phyloP scores from a whole-genome alignment of 2,329 filamentous ascomycete genomes.

The Thelonectria olida region DNA sequence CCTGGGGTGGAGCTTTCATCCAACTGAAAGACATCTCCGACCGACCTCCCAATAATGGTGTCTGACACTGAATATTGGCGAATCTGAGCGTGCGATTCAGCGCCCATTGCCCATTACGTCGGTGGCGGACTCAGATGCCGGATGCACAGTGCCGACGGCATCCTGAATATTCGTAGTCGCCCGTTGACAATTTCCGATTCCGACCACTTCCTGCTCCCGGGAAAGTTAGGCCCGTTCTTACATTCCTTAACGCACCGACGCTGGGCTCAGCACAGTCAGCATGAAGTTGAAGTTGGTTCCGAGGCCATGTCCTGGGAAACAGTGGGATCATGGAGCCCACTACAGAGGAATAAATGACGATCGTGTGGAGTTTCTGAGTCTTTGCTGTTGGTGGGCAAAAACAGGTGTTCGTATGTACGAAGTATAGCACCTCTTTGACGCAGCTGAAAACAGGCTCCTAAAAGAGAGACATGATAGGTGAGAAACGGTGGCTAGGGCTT shows the following conservation, averaged over 20 bases:
- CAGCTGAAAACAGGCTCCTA: constrained; percentile 16
- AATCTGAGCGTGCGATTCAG: constrained; percentile 34
- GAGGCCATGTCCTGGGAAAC: constrained; percentile 22
- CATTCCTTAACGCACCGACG: neutral
- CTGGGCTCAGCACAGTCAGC: constrained; percentile 16
- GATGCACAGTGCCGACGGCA: constrained; percentile 39
- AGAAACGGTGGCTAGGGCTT: constrained; percentile 6
- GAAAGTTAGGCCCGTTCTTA: constrained; percentile 9
- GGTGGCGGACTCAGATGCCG: constrained; percentile 38
- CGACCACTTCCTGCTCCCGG: constrained; percentile 13
- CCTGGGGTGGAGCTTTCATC: constrained; percentile 18
- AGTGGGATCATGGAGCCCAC: constrained; percentile 26
- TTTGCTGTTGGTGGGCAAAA: constrained; percentile 2
- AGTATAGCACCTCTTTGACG: constrained; percentile 20
- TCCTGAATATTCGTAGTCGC: constrained; percentile 12
- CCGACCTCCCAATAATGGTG: constrained; percentile 28
- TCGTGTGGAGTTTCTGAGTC: constrained; percentile 15
- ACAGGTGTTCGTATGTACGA: neutral
- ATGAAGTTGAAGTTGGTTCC: constrained; percentile 24
- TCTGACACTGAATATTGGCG: constrained; percentile 24
- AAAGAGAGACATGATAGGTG: neutral
- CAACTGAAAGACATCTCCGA: constrained; percentile 14
- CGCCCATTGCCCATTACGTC: constrained; percentile 34
- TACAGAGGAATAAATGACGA: constrained; percentile 20
- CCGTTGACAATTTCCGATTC: constrained; percentile 22